Percentiles rank a stretch among this genome's conserved stretches.
Evolutionary conservation across 106 monocot genomes (phyloP).

Genomic region (Apostasia ramifera): DNA sequence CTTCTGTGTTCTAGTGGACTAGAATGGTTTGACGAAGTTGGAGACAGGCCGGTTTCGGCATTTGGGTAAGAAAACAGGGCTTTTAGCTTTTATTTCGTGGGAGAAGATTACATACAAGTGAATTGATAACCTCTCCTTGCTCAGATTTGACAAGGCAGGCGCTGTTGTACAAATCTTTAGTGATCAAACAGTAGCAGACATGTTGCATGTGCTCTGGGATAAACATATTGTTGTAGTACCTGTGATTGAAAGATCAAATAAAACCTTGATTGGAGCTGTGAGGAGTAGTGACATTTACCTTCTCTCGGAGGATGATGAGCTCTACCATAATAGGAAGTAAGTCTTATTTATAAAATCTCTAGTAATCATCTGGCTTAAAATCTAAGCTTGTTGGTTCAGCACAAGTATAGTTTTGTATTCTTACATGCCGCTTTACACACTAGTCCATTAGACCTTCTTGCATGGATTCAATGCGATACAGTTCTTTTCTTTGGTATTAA

Average conservation of each 20-base stretch:
- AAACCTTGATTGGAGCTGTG: conserved; percentile 23
- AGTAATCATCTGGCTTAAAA: neutral
- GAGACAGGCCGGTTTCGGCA: conserved; percentile 23
- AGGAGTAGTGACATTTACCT: conserved; percentile 25
- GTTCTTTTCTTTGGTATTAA: too few relatives aligned
- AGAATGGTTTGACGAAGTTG: conserved; percentile 46
- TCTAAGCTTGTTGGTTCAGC: neutral
- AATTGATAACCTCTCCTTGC: neutral
- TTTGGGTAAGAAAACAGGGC: conserved; percentile 14
- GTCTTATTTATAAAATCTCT: neutral
- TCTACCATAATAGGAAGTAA: conserved; percentile 33
- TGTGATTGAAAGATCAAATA: conserved; percentile 18
- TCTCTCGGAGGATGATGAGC: conserved; percentile 29
- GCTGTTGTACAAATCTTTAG: conserved; percentile 7
- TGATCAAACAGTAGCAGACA: conserved; percentile 29
- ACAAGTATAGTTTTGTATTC: neutral
- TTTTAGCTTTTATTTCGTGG: neutral
- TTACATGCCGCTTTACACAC: too few relatives aligned
- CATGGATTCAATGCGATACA: too few relatives aligned
- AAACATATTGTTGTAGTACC: conserved; percentile 20
- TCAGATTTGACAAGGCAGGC: conserved; percentile 23
- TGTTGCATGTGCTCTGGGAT: conserved; percentile 28
- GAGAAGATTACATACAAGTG: too few relatives aligned
- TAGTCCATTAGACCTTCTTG: too few relatives aligned
- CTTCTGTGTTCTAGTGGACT: conserved; percentile 44